phyloP scores from a whole-genome alignment of 306 rosid genomes.

The Cucurbita argyrosperma region DNA sequence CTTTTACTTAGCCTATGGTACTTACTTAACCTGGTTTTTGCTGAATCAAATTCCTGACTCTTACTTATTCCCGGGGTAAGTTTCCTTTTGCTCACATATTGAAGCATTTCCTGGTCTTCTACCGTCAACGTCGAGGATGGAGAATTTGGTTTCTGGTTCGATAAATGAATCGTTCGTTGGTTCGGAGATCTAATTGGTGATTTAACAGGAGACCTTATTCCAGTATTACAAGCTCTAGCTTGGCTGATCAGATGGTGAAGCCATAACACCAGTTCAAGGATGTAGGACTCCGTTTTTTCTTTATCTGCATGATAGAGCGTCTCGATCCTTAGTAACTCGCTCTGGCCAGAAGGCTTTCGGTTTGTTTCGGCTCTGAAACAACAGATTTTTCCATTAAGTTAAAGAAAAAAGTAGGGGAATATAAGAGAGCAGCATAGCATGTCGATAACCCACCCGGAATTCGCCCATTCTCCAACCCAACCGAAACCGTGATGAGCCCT shows the following conservation, averaged over 20 bases:
- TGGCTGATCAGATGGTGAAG: slow-evolving; percentile 81
- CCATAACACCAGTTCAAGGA: slow-evolving; percentile 84
- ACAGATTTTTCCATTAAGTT: slow-evolving; percentile 4
- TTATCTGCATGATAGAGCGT: slow-evolving; percentile 92
- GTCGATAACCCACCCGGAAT: slow-evolving; percentile 62
- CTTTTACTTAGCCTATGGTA: slow-evolving; percentile 81
- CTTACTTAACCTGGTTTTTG: slow-evolving; percentile 54
- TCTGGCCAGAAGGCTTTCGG: slow-evolving; percentile 59
- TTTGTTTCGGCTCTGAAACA: slow-evolving; percentile 54
- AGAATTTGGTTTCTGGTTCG: slow-evolving; percentile 31
- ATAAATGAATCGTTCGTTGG: slow-evolving; percentile 32
- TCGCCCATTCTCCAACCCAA: slow-evolving; percentile 99
- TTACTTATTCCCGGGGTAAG: slow-evolving; percentile 85
- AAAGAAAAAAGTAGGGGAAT: background rate
- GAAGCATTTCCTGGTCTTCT: slow-evolving; percentile 91
- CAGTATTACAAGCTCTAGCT: slow-evolving; percentile 54
- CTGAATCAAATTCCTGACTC: slow-evolving; percentile 82
- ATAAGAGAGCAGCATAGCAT: background rate
- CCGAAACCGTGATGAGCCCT: slow-evolving; percentile 99
- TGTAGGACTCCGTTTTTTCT: slow-evolving; percentile 59
- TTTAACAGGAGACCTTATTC: slow-evolving; percentile 78
- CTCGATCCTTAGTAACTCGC: slow-evolving; percentile 67
- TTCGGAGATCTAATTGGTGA: slow-evolving; percentile 72
- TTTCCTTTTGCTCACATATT: slow-evolving; percentile 64
- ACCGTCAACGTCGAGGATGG: slow-evolving; percentile 49